Percentiles rank a stretch among this genome's conserved stretches.
These are phyloP conservation scores for Aureobasidium melanogenum DNA, from an alignment of 2,329 filamentous ascomycete genomes.

Conservation along the genomic window DNA sequence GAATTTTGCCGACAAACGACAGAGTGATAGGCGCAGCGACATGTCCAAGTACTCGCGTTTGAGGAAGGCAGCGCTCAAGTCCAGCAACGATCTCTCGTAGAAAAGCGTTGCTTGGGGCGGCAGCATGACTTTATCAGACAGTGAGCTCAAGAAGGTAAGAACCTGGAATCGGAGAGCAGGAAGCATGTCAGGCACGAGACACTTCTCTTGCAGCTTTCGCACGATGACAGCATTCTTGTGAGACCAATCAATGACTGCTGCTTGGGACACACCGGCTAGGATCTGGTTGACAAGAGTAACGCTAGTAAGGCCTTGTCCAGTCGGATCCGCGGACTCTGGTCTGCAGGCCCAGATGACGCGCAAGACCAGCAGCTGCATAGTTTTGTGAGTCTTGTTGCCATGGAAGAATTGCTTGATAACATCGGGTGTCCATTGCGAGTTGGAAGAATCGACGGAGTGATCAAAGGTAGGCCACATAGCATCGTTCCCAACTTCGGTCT, in stretches of 20 bases:
- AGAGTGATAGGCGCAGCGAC: slow-evolving; percentile 1
- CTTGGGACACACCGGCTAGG: slow-evolving; percentile 20
- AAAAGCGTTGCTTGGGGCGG: slow-evolving; percentile 3
- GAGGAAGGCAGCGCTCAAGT: not conserved
- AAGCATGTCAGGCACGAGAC: slow-evolving; percentile 14
- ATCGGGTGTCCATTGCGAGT: slow-evolving; percentile 21
- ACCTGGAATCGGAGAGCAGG: slow-evolving; percentile 12
- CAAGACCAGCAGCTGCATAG: slow-evolving; percentile 26
- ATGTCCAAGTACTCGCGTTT: slow-evolving; percentile 8
- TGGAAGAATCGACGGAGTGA: not conserved
- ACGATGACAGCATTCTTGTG: slow-evolving; percentile 22
- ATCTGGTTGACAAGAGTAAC: slow-evolving; percentile 23
- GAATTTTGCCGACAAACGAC: not conserved
- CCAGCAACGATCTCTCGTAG: slow-evolving; percentile 11
- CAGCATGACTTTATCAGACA: slow-evolving; percentile 6
- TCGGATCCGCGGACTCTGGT: slow-evolving; percentile 13
- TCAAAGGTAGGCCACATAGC: slow-evolving; percentile 5
- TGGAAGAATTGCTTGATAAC: slow-evolving; percentile 26
- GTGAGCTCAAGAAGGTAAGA: slow-evolving; percentile 11
- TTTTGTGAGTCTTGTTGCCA: slow-evolving; percentile 25
- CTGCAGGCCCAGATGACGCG: slow-evolving; percentile 24
- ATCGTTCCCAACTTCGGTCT: slow-evolving; percentile 2
- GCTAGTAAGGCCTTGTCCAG: slow-evolving; percentile 18
- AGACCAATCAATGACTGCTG: slow-evolving; percentile 24
- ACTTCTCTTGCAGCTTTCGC: slow-evolving; percentile 27